Base-by-base conservation (phyloP, 345 rosid genomes). In the Pugionium cornutum region DNA sequence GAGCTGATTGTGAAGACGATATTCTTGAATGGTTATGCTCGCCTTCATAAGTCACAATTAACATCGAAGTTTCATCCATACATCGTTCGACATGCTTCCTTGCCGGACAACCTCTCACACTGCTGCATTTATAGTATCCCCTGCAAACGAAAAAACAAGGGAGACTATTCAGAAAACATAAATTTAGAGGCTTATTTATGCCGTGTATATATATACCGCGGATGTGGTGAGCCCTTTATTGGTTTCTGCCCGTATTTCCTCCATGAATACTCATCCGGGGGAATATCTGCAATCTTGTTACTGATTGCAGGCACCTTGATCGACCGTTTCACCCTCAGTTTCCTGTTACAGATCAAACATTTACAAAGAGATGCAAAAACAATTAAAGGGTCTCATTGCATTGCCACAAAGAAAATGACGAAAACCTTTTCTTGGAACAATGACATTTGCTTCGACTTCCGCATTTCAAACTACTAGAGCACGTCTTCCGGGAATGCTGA, bases 101-200 rank as follows among this genome's bases (percentile, higher is more conserved):
- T 18, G 18, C 18, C 18, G 18, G 18, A 18, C 91, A 88, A 10
- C 91, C 89, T 80, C 91, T 81, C 62, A 86, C 62, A 50, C 82
- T 83, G 79, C 96, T 88, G 55, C 96, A 88, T 65, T 88, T 88
- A 27, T 88, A 88, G 75, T 88, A 88, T 70, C 91, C 96, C 73
- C 96, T 88, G 81, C 77, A 75, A 30, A 25, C 18, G 35, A 18
- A 18, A 18, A 18, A 18, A 18, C 18, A 18, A 18, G 18, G 18
- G 18, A 18, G 18, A 18, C 18, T 18, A 18, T 18, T 18, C 18
- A 18, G 18, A 18, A 18, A 0, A 18, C 18, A 18, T 18, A 58
- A 6, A n/a, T 1, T 34, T 41, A 0, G 4, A 37, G 18, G 18
- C 18, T 18, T 18, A 18, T 18, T 18, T 18, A 18, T 18, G 18